Evolutionary conservation across 225 moss, liverwort and hornwort species (phyloP).

Genomic region (Sphagnum contortum): DNA sequence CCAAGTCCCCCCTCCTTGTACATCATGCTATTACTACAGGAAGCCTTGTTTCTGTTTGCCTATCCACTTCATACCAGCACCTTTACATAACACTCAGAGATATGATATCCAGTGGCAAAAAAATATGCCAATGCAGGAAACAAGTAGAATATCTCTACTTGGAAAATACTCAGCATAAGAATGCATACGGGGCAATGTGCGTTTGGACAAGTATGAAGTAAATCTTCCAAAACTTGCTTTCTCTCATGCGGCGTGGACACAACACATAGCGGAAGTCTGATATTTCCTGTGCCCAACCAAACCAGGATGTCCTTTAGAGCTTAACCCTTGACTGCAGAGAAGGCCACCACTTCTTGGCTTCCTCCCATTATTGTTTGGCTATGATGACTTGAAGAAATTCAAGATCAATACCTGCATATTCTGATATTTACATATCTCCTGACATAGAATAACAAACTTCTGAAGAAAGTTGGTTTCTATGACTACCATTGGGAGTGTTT

Average conservation of each 20-base stretch:
- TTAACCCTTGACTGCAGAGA: no score
- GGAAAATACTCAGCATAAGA: neutral
- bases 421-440: no score
- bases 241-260: slow-evolving; percentile 98
- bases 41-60: neutral
- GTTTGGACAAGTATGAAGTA: slow-evolving; percentile 83
- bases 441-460: no score
- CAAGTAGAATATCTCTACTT: no score
- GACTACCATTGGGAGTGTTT: no score
- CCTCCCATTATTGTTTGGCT: no score
- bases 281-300: slow-evolving; percentile 54
- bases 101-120: neutral
- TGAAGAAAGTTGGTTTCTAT: no score
- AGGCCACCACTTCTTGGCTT: no score
- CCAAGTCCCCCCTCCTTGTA: neutral
- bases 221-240: slow-evolving; percentile 83
- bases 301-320: no score
- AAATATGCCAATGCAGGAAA: neutral
- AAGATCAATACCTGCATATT: no score
- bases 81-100: neutral
- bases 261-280: slow-evolving; percentile 92
- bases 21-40: neutral
- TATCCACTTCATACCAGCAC: neutral
- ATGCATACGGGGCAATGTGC: slow-evolving; percentile 59
- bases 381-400: no score